Evolutionary conservation across 768 basidiomycete species (phyloP).

Genomic region (Leccinum subgranulosum): DNA sequence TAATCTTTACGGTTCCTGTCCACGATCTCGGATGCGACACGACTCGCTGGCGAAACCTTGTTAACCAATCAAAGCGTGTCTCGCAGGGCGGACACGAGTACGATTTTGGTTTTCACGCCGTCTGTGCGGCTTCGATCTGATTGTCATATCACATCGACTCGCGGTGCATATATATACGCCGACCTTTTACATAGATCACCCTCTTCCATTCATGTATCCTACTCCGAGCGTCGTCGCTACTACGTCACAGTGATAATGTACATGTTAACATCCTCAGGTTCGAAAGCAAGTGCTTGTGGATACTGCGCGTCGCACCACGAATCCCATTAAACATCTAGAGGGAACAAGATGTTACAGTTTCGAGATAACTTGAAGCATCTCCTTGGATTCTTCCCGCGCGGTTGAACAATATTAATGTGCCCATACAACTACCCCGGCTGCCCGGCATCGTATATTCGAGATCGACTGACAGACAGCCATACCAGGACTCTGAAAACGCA

Average conservation of each 20-base stretch:
- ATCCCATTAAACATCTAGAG: too few relatives aligned
- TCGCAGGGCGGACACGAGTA: background rate
- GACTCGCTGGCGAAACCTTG: too few relatives aligned
- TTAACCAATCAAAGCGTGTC: too few relatives aligned
- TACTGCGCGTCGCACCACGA: too few relatives aligned
- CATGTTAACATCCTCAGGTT: background rate
- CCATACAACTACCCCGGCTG: too few relatives aligned
- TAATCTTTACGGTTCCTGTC: background rate
- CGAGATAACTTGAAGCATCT: too few relatives aligned
- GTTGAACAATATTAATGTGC: background rate
- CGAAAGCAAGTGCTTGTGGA: background rate
- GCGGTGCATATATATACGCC: background rate
- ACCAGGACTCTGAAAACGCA: background rate
- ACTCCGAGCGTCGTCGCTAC: background rate
- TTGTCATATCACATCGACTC: background rate
- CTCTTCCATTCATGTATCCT: background rate
- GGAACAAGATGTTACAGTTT: too few relatives aligned
- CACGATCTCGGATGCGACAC: too few relatives aligned
- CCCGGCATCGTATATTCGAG: background rate
- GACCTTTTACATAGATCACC: background rate
- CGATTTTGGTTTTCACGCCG: background rate
- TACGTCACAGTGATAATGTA: background rate
- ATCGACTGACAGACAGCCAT: background rate
- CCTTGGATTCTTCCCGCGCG: too few relatives aligned
- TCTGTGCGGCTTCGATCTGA: background rate